Base-by-base conservation (phyloP, 2,329 filamentous ascomycete genomes). In the Pestalotiopsis sp. region DNA sequence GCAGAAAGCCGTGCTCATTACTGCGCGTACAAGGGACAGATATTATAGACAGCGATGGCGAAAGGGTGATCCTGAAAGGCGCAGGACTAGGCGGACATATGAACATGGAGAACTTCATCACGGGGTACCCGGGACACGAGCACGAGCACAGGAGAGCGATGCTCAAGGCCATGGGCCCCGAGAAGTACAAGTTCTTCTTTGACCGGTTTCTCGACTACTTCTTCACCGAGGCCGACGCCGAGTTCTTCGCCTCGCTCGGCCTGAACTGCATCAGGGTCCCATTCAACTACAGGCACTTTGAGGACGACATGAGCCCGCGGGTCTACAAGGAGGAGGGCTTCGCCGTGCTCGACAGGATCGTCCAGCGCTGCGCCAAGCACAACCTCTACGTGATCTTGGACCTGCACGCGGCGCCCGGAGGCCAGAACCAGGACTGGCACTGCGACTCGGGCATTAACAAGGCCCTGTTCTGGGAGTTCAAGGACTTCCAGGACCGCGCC, bases 191-290 rank as follows among this genome's bases (percentile, higher is more conserved):
- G 23, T 88, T 83, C 79, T 88, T 88, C 78, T 88, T 89, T 73
- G 84, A 87, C 72, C 82, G 81, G 69, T 83, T 83, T 76, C 76
- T 87, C 2, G 79, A 86, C 66, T 83, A 88, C 74, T 89, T 88
- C 80, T 89, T 89, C 77, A 86, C 82, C 3, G 82, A 84, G 20
- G 77, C 78, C 5, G 87, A 90, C 69, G 87, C 87, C 39, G 81
- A 82, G 64, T 88, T 88, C 76, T 85, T 88, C 70, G 83, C 85
- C 6, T 83, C 79, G 2, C 77, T 86, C 2, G 85, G 85, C 0
- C 77, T 90, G 25, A 90, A 89, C 74, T 89, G 86, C 74, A 79
- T 89, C n/a, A 82, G 87, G 1, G 76, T 90, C 27, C 86, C 87
- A 1, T 87, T 90, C 77, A 89, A 89, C 73, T 87, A 89, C 73